phyloP scores from a whole-genome alignment of 73 alveolate genomes.

The Diophrys sp. region DNA sequence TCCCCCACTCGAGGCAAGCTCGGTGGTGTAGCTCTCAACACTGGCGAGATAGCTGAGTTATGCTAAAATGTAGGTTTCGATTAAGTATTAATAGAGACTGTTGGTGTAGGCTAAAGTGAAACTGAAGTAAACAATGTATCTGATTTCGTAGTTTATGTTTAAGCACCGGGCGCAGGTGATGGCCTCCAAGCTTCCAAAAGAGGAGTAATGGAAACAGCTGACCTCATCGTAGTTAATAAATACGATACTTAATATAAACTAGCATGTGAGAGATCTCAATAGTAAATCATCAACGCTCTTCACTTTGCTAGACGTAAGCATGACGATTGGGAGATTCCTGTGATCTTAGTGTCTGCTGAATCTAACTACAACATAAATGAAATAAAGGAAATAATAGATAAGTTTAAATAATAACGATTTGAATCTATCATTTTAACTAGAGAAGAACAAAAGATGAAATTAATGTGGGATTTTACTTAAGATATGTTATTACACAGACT shows the following conservation, averaged over 20 bases:
- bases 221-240: conserved; percentile 63
- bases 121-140: conserved; percentile 65
- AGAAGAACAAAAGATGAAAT: conserved; percentile 20
- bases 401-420: conserved; percentile 30
- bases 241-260: conserved; percentile 57
- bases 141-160: conserved; percentile 64
- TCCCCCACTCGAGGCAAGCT: conserved; percentile 76
- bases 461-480: conserved; percentile 47
- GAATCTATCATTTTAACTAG: conserved; percentile 12
- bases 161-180: conserved; percentile 76
- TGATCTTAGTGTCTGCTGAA: conserved; percentile 48
- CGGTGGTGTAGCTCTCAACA: conserved; percentile 68
- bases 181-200: conserved; percentile 69
- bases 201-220: conserved; percentile 84
- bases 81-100: conserved; percentile 68
- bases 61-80: conserved; percentile 74
- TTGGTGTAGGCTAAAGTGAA: conserved; percentile 74
- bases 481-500: conserved; percentile 32
- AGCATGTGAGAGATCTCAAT: conserved; percentile 48
- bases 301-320: conserved; percentile 47
- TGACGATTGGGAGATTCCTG: conserved; percentile 52
- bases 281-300: conserved; percentile 39
- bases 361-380: conserved; percentile 28
- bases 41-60: conserved; percentile 45
- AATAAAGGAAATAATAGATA: conserved; percentile 35